Base-by-base conservation (phyloP, 2,329 filamentous ascomycete genomes). In the Cordyceps militaris region DNA sequence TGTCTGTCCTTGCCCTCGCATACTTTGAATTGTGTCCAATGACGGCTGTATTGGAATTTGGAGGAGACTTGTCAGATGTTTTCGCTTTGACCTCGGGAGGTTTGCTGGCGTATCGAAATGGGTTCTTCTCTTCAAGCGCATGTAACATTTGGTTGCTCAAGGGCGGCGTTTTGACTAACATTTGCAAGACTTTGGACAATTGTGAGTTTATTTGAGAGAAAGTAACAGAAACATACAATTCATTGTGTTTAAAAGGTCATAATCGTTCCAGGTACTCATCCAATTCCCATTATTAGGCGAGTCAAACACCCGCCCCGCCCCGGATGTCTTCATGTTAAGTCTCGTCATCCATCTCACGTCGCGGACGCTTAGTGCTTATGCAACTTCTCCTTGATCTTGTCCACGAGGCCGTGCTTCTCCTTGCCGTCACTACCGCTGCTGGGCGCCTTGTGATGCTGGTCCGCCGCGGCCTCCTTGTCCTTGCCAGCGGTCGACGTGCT, bases 301-400 rank as follows among this genome's bases (percentile, higher is more conserved):
- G 28, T 32, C 28, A 10, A 6, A 10, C 28, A 32, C 5, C 28
- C 11, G 9, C 16, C 30, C 6, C 47, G 8, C 14, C 10, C 38
- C 3, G 30, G 21, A 36, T 28, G 21, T 56, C 30, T 26, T 26
- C 24, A 24, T 44, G n/a, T 48, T 10, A 32, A 32, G 16, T 34
- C 13, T 36, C 9, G 2, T 19, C 4, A 32, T 32, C 19, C 26
- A 28, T 42, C 24, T 24, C 32, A 13, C 13, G 30, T 24, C 21
- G 13, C 36, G 4, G 23, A 21, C n/a, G n/a, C 34, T 58, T 49
- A 60, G 48, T 60, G 36, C 53, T 57, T 60, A 49, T 60, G 58
- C 47, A 60, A 43, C 48, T 57, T 60, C 48, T 60, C 53, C 54
- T 60, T 60, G 24, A 60, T 57, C 48, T 57, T 56, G 16, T 54